Evolutionary conservation across 805 yeast genomes (phyloP).

Genomic region (Pichia membranifaciens): DNA sequence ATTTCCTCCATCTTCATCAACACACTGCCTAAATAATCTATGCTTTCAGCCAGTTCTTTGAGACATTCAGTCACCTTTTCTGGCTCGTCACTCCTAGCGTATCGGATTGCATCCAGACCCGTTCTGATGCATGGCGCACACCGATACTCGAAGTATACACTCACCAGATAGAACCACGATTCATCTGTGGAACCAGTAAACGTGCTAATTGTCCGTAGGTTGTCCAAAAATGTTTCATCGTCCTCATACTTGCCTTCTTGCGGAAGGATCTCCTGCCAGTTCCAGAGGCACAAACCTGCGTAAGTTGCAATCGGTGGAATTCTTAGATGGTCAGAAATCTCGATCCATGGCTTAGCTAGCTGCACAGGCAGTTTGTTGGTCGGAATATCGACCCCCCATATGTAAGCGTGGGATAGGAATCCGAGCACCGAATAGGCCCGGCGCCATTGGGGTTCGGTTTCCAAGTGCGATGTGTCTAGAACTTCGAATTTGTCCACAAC

Average conservation of each 20-base stretch:
- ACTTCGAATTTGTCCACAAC: conserved; percentile 62
- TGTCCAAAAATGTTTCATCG: conserved; percentile 42
- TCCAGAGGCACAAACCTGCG: conserved; percentile 86
- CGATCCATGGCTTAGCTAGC: conserved; percentile 65
- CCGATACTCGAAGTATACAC: conserved; percentile 76
- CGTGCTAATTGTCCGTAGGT: conserved; percentile 72
- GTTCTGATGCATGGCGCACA: conserved; percentile 67
- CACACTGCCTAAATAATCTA: conserved; percentile 67
- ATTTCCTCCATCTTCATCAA: conserved; percentile 82
- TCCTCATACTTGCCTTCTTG: conserved; percentile 22
- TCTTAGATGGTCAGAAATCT: conserved; percentile 51
- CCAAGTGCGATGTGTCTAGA: conserved; percentile 43
- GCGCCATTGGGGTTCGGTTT: conserved; percentile 48
- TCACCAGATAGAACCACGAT: conserved; percentile 87
- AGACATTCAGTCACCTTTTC: conserved; percentile 39
- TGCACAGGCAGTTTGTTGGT: conserved; percentile 57
- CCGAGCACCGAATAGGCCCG: conserved; percentile 79
- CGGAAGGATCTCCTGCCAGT: conserved; percentile 61
- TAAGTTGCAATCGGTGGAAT: conserved; percentile 86
- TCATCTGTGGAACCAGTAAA: conserved; percentile 90
- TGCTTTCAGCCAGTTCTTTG: conserved; percentile 64
- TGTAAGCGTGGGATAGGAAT: conserved; percentile 80
- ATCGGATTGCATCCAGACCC: conserved; percentile 62
- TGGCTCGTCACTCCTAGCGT: conserved; percentile 44
- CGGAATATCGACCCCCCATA: conserved; percentile 74